Evolutionary conservation across 805 yeast genomes (phyloP).

Genomic region (Candida silvicultrix): DNA sequence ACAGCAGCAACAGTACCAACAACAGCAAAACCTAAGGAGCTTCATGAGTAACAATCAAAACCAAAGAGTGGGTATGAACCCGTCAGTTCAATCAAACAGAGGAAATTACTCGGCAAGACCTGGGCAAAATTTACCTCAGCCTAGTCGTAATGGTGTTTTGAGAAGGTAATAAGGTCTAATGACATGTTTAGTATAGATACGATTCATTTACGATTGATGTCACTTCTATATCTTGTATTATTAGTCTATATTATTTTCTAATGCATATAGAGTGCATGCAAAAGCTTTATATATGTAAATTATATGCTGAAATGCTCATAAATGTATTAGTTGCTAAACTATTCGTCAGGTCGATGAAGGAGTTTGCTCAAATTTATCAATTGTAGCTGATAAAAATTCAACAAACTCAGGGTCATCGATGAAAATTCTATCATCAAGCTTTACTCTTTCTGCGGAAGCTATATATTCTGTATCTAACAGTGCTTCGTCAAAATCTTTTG

Average conservation of each 20-base stretch:
- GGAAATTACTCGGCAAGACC: not conserved
- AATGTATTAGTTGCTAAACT: not conserved
- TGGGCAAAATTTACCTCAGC: conserved; percentile 10
- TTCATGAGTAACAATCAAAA: conserved; percentile 10
- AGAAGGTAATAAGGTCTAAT: conserved; percentile 9
- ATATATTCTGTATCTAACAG: conserved; percentile 1
- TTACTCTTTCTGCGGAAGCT: not conserved
- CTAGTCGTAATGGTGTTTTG: conserved; percentile 19
- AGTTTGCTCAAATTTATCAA: not conserved
- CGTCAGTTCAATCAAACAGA: not conserved
- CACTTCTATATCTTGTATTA: not conserved
- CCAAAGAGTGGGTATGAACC: not conserved
- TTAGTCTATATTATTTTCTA: not conserved
- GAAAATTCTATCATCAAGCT: conserved; percentile 6
- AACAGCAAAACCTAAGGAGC: conserved; percentile 10
- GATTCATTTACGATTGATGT: not conserved
- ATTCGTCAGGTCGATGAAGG: too few relatives aligned
- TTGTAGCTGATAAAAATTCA: not conserved
- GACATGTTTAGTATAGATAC: not conserved
- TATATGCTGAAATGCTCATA: not conserved
- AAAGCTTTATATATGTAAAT: not conserved
- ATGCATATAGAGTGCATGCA: not conserved
- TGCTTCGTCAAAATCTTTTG: conserved; percentile 5
- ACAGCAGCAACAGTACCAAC: conserved; percentile 10
- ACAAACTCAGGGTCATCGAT: conserved; percentile 1